Percentiles rank a stretch among this genome's conserved stretches.
phyloP scores from a whole-genome alignment of 176 grass and related monocot genomes.

The Lolium rigidum region DNA sequence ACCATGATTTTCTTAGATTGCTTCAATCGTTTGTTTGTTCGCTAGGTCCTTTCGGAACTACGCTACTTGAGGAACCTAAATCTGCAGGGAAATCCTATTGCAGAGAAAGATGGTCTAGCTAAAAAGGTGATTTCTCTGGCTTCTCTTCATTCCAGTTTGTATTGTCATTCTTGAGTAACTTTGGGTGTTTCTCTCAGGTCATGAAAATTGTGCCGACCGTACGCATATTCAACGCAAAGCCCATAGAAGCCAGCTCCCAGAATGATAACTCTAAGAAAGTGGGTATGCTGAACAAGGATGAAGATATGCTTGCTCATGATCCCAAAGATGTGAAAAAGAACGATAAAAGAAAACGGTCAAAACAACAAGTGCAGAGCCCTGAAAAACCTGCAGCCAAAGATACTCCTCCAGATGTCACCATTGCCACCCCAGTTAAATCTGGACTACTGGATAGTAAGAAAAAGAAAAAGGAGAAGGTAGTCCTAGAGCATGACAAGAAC shows the following conservation, averaged over 20 bases:
- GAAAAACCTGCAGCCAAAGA: constrained; percentile 25
- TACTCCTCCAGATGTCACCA: neutral
- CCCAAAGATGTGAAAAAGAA: constrained; percentile 41
- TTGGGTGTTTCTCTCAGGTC: constrained; percentile 46
- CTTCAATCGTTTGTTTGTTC: constrained; percentile 37
- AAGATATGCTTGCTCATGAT: neutral
- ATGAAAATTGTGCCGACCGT: constrained; percentile 70
- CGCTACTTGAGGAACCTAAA: constrained; percentile 90
- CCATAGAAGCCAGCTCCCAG: constrained; percentile 56
- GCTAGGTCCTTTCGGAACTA: constrained; percentile 75
- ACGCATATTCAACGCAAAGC: constrained; percentile 83
- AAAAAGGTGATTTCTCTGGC: constrained; percentile 59
- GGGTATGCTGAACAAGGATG: constrained; percentile 35
- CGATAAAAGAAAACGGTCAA: constrained; percentile 44
- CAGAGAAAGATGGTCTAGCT: constrained; percentile 62
- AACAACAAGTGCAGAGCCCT: constrained; percentile 33
- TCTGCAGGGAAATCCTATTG: constrained; percentile 88
- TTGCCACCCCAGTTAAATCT: constrained; percentile 22
- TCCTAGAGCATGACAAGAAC: constrained; percentile 26
- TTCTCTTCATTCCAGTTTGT: neutral
- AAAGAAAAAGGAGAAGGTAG: constrained; percentile 40
- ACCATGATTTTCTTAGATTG: constrained; percentile 30
- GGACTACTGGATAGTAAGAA: constrained; percentile 27
- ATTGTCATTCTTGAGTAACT: constrained; percentile 19
- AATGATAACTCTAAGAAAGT: constrained; percentile 46